Evolutionary conservation across 768 basidiomycete genomes (phyloP).

Genomic region (Pholiota microspora): DNA sequence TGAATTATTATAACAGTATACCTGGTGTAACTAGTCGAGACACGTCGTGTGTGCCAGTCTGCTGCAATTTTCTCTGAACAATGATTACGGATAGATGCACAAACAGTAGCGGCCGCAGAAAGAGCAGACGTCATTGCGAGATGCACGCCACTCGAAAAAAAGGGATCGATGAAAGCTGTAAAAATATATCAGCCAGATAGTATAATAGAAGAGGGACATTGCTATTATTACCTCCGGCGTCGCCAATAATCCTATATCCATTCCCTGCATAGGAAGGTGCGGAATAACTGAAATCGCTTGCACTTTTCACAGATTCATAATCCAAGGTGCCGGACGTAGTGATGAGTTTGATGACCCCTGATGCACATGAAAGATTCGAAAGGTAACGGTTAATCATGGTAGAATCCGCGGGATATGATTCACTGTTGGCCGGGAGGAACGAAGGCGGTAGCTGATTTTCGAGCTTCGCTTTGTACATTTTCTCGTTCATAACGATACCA

Average conservation of each 20-base stretch:
- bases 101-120: conserved; percentile 54
- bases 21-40: conserved; percentile 60
- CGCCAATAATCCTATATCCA: conserved; percentile 60
- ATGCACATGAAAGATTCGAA: conserved; percentile 43
- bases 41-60: conserved; percentile 54
- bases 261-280: conserved; percentile 53
- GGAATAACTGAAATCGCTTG: conserved; percentile 66
- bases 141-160: conserved; percentile 66
- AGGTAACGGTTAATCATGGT: conserved; percentile 40
- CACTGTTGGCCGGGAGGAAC: conserved; percentile 26
- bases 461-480: conserved; percentile 39
- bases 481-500: conserved; percentile 62
- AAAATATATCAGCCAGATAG: conserved; percentile 3
- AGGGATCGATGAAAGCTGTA: conserved; percentile 62
- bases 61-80: conserved; percentile 46
- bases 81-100: conserved; percentile 51
- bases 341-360: conserved; percentile 41
- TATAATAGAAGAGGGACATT: background rate
- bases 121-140: conserved; percentile 62
- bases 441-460: conserved; percentile 25
- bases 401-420: conserved; percentile 23
- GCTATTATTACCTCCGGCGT: conserved; percentile 54
- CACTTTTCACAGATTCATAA: conserved; percentile 46
- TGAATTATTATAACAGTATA: conserved; percentile 15
- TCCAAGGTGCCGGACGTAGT: conserved; percentile 35